phyloP scores from a whole-genome alignment of 441 rosid genomes.

The Capsella rubella region DNA sequence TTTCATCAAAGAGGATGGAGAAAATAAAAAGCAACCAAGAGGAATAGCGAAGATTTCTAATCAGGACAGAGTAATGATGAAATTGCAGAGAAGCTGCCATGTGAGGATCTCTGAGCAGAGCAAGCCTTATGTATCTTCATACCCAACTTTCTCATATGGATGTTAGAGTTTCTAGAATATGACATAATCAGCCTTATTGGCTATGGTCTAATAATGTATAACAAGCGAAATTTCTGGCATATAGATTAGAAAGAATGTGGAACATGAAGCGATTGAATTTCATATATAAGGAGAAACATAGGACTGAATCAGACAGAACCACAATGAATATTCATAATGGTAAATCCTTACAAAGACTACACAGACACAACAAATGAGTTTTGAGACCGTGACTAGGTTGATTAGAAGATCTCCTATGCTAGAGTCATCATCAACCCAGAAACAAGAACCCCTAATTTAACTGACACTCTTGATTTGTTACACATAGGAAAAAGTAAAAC shows the following conservation, averaged over 20 bases:
- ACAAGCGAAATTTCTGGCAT: neutral
- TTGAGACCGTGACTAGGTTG: conserved; percentile 29
- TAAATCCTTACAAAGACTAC: conserved; percentile 24
- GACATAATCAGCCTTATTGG: neutral
- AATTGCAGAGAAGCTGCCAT: conserved; percentile 1
- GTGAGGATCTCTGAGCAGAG: neutral
- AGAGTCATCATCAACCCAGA: conserved; percentile 36
- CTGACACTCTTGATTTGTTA: conserved; percentile 40
- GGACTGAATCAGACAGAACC: conserved; percentile 25
- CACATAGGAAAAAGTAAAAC: conserved; percentile 22
- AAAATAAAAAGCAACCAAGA: neutral
- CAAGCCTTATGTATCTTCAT: neutral
- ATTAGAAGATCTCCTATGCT: conserved; percentile 11
- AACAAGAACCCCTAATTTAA: conserved; percentile 27
- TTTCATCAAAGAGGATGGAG: neutral
- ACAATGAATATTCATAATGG: conserved; percentile 30
- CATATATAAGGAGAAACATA: conserved; percentile 16
- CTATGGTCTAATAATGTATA: neutral
- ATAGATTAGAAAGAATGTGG: neutral
- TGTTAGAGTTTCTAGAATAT: neutral
- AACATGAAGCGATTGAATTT: conserved; percentile 18
- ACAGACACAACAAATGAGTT: conserved; percentile 34
- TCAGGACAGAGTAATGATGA: neutral
- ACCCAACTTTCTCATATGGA: neutral
- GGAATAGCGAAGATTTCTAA: neutral